Evolutionary conservation across 768 basidiomycete species (phyloP).

Genomic region (Auricularia sp.): DNA sequence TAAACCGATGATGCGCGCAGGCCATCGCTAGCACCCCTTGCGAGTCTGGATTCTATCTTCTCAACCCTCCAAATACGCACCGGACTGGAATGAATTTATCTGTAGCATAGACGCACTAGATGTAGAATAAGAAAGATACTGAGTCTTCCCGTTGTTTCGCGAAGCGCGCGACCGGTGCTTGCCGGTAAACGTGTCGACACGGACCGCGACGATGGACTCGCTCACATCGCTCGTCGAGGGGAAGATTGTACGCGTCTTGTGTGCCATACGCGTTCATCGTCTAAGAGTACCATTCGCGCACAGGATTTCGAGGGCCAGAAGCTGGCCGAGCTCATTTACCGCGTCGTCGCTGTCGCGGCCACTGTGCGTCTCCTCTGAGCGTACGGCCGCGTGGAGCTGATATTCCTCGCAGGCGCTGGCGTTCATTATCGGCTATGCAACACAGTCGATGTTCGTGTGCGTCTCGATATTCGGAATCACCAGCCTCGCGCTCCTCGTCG

Average conservation of each 20-base stretch:
- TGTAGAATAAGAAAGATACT: background rate
- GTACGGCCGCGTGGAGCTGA: background rate
- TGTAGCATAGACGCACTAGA: background rate
- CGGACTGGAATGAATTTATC: background rate
- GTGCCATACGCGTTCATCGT: background rate
- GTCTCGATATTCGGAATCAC: background rate
- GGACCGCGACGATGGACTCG: background rate
- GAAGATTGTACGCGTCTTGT: background rate
- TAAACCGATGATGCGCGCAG: slow-evolving; percentile 17
- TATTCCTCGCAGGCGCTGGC: background rate
- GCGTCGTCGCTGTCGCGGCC: background rate
- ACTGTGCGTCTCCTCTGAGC: background rate
- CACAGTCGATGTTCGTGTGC: background rate
- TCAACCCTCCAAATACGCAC: background rate
- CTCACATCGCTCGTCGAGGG: background rate
- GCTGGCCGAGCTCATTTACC: background rate
- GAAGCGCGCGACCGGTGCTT: background rate
- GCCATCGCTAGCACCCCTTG: slow-evolving; percentile 47
- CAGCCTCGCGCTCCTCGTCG: background rate
- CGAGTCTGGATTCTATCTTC: slow-evolving; percentile 15
- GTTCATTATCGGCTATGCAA: background rate
- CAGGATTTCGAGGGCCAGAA: background rate
- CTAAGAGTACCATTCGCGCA: background rate
- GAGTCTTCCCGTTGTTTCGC: background rate
- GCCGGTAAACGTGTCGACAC: background rate